Evolutionary conservation across 2,329 filamentous ascomycete genomes (phyloP).

Genomic region (Zymoseptoria ardabiliae): DNA sequence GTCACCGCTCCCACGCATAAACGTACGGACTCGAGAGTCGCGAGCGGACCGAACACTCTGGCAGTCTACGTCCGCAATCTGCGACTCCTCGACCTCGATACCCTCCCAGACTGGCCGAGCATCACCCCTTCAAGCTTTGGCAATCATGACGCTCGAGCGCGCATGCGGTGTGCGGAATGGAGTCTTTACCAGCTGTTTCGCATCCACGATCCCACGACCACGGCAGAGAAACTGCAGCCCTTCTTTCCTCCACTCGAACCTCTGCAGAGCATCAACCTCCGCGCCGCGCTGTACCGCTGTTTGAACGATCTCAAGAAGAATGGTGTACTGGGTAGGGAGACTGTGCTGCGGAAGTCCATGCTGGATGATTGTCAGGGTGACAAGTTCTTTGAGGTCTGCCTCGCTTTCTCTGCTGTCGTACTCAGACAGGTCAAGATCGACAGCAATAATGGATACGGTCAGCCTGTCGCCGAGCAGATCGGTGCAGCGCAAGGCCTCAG

Average conservation of each 20-base stretch:
- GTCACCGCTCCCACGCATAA: slow-evolving; percentile 11
- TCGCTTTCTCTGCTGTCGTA: slow-evolving; percentile 75
- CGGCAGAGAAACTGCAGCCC: slow-evolving; percentile 73
- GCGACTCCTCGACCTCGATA: slow-evolving; percentile 72
- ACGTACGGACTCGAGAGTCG: slow-evolving; percentile 12
- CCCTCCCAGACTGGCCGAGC: slow-evolving; percentile 68
- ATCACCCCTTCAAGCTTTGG: slow-evolving; percentile 65
- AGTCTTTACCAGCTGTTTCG: slow-evolving; percentile 79
- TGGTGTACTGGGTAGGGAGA: slow-evolving; percentile 71
- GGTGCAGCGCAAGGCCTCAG: slow-evolving; percentile 34
- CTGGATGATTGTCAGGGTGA: slow-evolving; percentile 93
- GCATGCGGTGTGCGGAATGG: slow-evolving; percentile 82
- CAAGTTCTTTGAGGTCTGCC: slow-evolving; percentile 77
- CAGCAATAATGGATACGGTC: slow-evolving; percentile 38
- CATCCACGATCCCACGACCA: slow-evolving; percentile 71
- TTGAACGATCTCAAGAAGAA: slow-evolving; percentile 84
- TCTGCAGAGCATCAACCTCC: slow-evolving; percentile 82
- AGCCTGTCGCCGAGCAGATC: slow-evolving; percentile 45
- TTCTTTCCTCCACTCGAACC: slow-evolving; percentile 90
- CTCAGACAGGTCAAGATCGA: slow-evolving; percentile 55
- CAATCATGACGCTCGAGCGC: slow-evolving; percentile 60
- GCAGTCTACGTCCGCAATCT: slow-evolving; percentile 74
- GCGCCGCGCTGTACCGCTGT: slow-evolving; percentile 70
- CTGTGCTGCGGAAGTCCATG: slow-evolving; percentile 84
- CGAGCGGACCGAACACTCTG: slow-evolving; percentile 32